Conservation (phyloP, 2,329 filamentous ascomycete genomes). For the Beauveria sp. region DNA sequence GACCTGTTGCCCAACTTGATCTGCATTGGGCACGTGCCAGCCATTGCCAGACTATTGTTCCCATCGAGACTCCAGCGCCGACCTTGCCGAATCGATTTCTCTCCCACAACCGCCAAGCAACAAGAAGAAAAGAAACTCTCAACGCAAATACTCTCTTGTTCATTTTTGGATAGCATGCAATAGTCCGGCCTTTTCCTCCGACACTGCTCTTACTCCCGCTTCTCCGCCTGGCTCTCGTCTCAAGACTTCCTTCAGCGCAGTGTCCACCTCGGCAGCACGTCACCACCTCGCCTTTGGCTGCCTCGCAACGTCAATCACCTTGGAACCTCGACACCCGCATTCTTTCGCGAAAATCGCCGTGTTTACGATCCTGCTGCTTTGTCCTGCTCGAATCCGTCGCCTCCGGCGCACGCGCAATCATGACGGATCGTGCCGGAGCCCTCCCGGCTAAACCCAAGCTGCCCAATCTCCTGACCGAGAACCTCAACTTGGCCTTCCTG, state of each 20-base stretch:
- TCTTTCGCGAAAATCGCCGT: neutral
- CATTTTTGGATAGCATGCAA: slow-evolving; percentile 12
- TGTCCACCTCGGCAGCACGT: slow-evolving; percentile 1
- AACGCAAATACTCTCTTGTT: neutral
- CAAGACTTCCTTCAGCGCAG: neutral
- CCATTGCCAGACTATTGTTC: neutral
- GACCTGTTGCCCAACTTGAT: neutral
- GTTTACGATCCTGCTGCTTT: neutral
- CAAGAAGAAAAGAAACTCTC: neutral
- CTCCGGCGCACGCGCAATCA: slow-evolving; percentile 18
- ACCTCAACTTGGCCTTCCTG: slow-evolving; percentile 34
- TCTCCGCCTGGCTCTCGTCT: neutral
- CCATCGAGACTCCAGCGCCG: neutral
- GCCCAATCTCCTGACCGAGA: slow-evolving; percentile 32
- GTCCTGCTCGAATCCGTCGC: neutral
- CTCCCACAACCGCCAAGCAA: neutral
- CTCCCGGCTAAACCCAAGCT: slow-evolving; percentile 34
- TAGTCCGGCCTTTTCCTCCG: neutral
- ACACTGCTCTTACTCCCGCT: neutral
- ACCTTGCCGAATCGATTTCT: neutral
- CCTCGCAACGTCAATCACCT: neutral
- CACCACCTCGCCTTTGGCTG: neutral
- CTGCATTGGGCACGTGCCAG: slow-evolving; percentile 6
- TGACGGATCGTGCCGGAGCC: slow-evolving; percentile 32
- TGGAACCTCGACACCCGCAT: neutral